These are phyloP conservation scores for Linnemannia elongata DNA, from an alignment of 192 early-diverging fungal species.

Conservation along the genomic window DNA sequence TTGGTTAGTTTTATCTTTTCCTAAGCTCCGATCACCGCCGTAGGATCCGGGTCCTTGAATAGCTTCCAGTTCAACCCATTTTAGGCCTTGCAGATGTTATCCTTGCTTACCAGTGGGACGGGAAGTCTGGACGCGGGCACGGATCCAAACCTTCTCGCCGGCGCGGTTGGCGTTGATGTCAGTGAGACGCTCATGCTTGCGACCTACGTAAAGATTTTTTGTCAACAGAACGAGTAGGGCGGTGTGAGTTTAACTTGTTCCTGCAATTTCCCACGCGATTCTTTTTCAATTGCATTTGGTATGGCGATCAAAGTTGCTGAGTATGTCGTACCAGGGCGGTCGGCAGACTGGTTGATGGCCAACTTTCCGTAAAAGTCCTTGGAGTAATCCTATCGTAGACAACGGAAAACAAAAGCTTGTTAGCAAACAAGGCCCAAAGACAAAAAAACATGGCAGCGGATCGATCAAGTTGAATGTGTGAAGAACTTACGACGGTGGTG, in stretches of 20 bases:
- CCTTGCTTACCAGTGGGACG: conserved; percentile 78
- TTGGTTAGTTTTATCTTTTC: not conserved
- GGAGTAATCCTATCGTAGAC: conserved; percentile 78
- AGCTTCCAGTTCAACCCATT: not conserved
- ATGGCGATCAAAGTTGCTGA: not conserved
- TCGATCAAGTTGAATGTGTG: not conserved
- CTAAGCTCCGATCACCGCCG: not conserved
- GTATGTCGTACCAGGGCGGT: conserved; percentile 70
- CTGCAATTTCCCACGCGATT: not conserved
- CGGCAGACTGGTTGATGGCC: conserved; percentile 88
- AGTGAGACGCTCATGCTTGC: conserved; percentile 73
- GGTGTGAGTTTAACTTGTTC: not conserved
- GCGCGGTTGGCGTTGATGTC: conserved; percentile 72
- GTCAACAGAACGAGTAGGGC: not conserved
- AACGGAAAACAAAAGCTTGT: not conserved
- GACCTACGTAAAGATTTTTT: conserved; percentile 56
- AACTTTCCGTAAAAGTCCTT: conserved; percentile 88
- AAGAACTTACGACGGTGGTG: conserved; percentile 27
- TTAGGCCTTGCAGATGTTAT: not conserved
- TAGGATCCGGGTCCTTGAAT: not conserved
- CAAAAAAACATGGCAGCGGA: not conserved
- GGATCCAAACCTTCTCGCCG: conserved; percentile 85
- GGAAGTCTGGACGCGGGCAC: conserved; percentile 92
- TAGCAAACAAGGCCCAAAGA: conserved; percentile 34
- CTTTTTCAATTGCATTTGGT: not conserved